Evolutionary conservation across 2,329 filamentous ascomycete genomes (phyloP).

Genomic region (Aphanocladium album): DNA sequence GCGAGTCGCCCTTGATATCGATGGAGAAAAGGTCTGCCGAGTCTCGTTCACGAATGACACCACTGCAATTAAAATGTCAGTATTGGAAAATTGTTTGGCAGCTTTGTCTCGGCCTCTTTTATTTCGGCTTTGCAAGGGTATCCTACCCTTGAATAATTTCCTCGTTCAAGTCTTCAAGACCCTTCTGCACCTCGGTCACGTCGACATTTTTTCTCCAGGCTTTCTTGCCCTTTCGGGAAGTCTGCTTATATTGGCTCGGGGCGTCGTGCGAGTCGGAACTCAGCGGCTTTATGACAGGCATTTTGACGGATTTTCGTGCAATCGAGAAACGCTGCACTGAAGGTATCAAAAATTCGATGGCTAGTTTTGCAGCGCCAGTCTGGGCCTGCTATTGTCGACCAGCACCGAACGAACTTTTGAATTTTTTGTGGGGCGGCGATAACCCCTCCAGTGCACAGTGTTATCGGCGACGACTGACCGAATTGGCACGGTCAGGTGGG

Average conservation of each 20-base stretch:
- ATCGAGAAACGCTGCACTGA: neutral
- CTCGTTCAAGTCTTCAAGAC: constrained; percentile 77
- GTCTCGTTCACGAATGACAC: constrained; percentile 76
- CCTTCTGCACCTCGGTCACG: constrained; percentile 76
- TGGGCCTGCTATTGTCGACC: neutral
- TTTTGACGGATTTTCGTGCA: constrained; percentile 24
- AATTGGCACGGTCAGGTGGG: constrained; percentile 8
- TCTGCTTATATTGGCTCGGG: constrained; percentile 78
- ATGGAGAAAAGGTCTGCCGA: constrained; percentile 81
- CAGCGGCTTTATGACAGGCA: constrained; percentile 49
- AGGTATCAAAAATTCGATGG: constrained; percentile 1
- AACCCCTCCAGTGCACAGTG: constrained; percentile 13
- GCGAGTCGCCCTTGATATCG: constrained; percentile 67
- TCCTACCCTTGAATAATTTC: constrained; percentile 84
- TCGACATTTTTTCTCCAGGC: constrained; percentile 99
- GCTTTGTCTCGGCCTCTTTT: too few species aligned
- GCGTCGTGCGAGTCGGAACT: constrained; percentile 48
- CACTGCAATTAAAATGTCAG: constrained; percentile 46
- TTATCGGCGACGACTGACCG: neutral
- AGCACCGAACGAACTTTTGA: constrained; percentile 4
- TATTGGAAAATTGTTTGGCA: constrained; percentile 16
- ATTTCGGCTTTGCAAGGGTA: neutral
- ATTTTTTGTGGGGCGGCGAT: constrained; percentile 11
- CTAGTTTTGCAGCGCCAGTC: constrained; percentile 1
- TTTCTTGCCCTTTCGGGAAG: constrained; percentile 95